Conservation (phyloP, 2,329 filamentous ascomycete genomes). For the Penicillium brevicompactum region DNA sequence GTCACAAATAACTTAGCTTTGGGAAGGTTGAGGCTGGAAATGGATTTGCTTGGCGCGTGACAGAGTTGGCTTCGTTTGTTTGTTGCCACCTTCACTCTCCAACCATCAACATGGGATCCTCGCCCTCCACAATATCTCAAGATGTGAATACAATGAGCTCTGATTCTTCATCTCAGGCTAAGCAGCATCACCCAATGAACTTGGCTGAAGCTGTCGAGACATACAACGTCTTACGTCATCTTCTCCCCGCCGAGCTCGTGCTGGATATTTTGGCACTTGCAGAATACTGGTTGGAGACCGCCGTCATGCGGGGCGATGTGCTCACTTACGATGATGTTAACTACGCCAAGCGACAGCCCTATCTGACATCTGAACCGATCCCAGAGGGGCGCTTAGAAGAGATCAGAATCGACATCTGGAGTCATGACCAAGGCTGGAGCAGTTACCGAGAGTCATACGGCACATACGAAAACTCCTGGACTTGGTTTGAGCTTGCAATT, state of each 20-base stretch:
- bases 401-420: conserved; percentile 11
- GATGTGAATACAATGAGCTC: not conserved
- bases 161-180: not conserved
- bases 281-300: conserved; percentile 9
- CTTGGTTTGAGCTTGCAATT: conserved; percentile 12
- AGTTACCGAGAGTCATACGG: not conserved
- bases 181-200: conserved; percentile 3
- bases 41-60: not conserved
- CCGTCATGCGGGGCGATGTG: not conserved
- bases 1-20: not conserved
- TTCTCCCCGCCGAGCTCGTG: conserved; percentile 9
- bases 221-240: conserved; percentile 7
- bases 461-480: conserved; percentile 8
- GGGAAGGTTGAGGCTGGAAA: not conserved
- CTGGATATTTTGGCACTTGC: conserved; percentile 7
- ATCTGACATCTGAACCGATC: conserved; percentile 6
- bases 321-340: not conserved
- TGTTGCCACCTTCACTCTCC: not conserved
- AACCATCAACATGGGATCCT: not conserved
- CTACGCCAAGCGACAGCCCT: conserved; percentile 1
- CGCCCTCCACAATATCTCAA: not conserved
- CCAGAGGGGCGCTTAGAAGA: conserved; percentile 3
- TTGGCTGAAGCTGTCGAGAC: conserved; percentile 1
- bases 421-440: conserved; percentile 14
- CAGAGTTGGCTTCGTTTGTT: not conserved